These are phyloP conservation scores for Moricandia moricandioides DNA, from an alignment of 345 rosid genomes.

Conservation along the genomic window DNA sequence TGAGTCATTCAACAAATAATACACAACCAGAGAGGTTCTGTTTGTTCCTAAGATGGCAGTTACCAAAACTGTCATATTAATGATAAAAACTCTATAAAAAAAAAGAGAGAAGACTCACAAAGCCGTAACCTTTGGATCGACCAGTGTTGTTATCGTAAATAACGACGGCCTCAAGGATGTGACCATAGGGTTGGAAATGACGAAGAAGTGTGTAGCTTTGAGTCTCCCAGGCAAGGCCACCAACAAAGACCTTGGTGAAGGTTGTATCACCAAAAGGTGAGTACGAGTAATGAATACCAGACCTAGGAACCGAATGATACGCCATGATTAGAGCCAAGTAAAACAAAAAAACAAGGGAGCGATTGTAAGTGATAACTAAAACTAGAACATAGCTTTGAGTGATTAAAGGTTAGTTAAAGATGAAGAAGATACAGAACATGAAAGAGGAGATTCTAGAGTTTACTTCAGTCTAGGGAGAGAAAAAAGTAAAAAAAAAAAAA, in stretches of 20 bases:
- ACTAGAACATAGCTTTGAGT: slow-evolving; percentile 15
- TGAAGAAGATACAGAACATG: neutral
- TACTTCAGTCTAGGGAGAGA: slow-evolving; percentile 18
- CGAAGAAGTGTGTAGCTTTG: slow-evolving; percentile 79
- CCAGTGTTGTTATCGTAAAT: slow-evolving; percentile 92
- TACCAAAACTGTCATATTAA: too few species aligned
- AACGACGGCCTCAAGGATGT: slow-evolving; percentile 88
- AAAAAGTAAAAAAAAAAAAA: neutral
- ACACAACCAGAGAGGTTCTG: neutral
- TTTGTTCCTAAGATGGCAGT: too few species aligned
- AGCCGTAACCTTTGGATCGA: slow-evolving; percentile 98
- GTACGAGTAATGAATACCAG: slow-evolving; percentile 62
- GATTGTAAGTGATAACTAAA: slow-evolving; percentile 6
- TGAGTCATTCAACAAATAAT: slow-evolving; percentile 43
- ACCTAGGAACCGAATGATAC: slow-evolving; percentile 53
- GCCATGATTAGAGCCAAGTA: slow-evolving; percentile 50
- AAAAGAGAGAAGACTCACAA: slow-evolving; percentile 83
- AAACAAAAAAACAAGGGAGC: neutral
- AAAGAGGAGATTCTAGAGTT: slow-evolving; percentile 34
- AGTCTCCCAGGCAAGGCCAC: slow-evolving; percentile 96
- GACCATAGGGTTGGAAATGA: slow-evolving; percentile 81
- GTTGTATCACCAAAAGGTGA: slow-evolving; percentile 92
- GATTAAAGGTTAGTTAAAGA: slow-evolving; percentile 2
- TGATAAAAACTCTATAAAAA: too few species aligned
- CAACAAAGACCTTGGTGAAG: slow-evolving; percentile 78